Percentiles rank a stretch among this genome's conserved stretches.
These are phyloP conservation scores for Podila epigama DNA, from an alignment of 192 early-diverging fungal genomes.

Conservation along the genomic window DNA sequence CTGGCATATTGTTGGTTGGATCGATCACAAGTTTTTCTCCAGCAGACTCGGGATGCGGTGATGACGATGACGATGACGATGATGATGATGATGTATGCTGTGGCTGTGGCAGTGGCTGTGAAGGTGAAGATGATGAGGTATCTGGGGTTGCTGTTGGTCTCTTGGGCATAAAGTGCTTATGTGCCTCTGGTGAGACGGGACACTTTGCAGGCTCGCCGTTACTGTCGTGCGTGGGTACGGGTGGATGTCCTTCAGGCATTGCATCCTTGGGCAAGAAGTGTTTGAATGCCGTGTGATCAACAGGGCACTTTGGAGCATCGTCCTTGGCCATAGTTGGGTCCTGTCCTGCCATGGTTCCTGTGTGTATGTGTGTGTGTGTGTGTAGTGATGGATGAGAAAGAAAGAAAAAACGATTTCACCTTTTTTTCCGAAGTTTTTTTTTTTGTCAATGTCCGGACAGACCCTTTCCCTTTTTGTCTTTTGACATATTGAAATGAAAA, in stretches of 20 bases:
- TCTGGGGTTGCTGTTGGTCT: too few relatives aligned
- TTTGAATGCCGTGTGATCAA: conserved; percentile 63
- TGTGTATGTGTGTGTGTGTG: neutral
- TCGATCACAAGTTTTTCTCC: conserved; percentile 48
- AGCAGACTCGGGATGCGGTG: neutral
- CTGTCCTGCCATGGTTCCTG: conserved; percentile 31
- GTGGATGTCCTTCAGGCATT: conserved; percentile 42
- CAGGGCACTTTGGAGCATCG: conserved; percentile 56
- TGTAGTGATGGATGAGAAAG: neutral
- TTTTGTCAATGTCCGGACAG: too few relatives aligned
- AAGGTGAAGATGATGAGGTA: conserved; percentile 1
- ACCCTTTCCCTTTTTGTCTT: too few relatives aligned
- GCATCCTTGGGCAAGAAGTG: conserved; percentile 52
- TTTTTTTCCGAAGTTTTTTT: neutral
- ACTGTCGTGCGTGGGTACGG: conserved; percentile 14
- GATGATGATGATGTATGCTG: neutral
- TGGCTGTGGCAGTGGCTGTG: too few relatives aligned
- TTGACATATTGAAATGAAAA: too few relatives aligned
- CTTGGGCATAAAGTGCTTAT: conserved; percentile 58
- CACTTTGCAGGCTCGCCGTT: conserved; percentile 51
- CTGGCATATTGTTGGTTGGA: conserved; percentile 71
- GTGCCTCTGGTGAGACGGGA: conserved; percentile 63
- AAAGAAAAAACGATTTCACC: neutral
- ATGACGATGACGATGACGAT: conserved; percentile 5
- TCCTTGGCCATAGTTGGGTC: too few relatives aligned